Evolutionary conservation across 352 stramenopile genomes (phyloP).

Genomic region (Salisapilia sapeloensis): DNA sequence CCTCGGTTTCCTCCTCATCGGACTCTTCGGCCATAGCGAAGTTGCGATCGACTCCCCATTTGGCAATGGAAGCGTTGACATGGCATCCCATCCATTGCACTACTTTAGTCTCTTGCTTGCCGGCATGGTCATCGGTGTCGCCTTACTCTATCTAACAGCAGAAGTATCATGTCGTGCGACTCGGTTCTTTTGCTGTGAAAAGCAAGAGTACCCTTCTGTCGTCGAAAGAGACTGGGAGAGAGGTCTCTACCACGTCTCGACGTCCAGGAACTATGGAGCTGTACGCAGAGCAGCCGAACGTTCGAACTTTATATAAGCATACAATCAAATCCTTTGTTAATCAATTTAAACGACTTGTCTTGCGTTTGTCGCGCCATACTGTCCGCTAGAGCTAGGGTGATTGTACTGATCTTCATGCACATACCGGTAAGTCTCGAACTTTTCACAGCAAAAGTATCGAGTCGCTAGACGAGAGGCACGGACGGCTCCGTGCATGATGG

Average conservation of each 20-base stretch:
- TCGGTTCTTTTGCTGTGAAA: slow-evolving; percentile 31
- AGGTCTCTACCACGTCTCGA: too few species aligned
- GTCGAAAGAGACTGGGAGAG: too few species aligned
- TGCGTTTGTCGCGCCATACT: too few species aligned
- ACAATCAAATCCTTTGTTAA: too few species aligned
- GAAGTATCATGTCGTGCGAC: slow-evolving; percentile 17
- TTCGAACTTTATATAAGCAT: too few species aligned
- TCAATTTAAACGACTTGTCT: too few species aligned
- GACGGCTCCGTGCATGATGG: slow-evolving; percentile 32
- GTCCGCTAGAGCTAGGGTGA: too few species aligned
- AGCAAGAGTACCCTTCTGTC: too few species aligned
- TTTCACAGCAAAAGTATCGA: slow-evolving; percentile 53
- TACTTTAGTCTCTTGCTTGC: slow-evolving; percentile 9
- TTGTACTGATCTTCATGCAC: slow-evolving; percentile 14
- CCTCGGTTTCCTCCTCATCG: slow-evolving; percentile 10
- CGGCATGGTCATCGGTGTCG: slow-evolving; percentile 25
- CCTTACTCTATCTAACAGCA: slow-evolving; percentile 28
- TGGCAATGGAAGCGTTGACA: slow-evolving; percentile 4
- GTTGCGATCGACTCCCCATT: slow-evolving; percentile 8
- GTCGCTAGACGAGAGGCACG: slow-evolving; percentile 21
- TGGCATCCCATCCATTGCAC: slow-evolving; percentile 7
- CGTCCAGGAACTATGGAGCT: too few species aligned
- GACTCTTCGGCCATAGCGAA: slow-evolving; percentile 4
- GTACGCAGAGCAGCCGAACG: too few species aligned
- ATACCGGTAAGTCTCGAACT: slow-evolving; percentile 27